Base-by-base conservation (phyloP, 177 flowering plant species). In the Telopea speciosissima region DNA sequence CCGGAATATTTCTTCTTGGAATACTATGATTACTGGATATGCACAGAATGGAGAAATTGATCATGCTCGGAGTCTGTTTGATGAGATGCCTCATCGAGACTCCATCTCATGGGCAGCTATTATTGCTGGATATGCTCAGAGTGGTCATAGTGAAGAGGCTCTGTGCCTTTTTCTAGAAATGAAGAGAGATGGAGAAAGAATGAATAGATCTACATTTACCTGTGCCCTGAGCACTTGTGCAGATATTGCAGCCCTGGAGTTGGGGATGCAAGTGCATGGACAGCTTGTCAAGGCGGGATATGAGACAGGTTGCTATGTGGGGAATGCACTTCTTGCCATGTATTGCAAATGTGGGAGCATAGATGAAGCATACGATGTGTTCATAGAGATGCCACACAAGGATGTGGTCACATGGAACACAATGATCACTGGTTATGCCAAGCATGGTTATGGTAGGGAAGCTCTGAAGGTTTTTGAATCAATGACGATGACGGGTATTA, bases 21-120 rank as follows among this genome's bases (percentile, higher is more conserved):
- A 94, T 77, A 92, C 97, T 19, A 90, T 94, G 91, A 85, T 94
- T 26, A 94, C 95, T 4, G 95, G 97, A 24, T 92, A 88, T 86
- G 87, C 90, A 62, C 97, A 89, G 76, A 77, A 61, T 74, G 95
- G 93, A 21, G 85, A 90, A 24, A 75, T 90, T 31, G 78, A 76
- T 67, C 73, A 40, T 31, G 98, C 97, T 40, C 80, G 86, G 65
- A 76, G 68, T 28, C 71, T 94, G 72, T 94, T 94, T 64, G 82
- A 86, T 76, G 79, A 69, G 77, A 94, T 94, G 93, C 90, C 97
- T 62, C 71, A 23, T 62, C 89, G 87, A 67, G 98, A 94, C 74
- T 85, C 86, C 26, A 84, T 94, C 74, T 94, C 98, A 49, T 94
- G 97, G 97, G 87, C 97, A 22, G 96, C 96, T 17, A 88, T 94